Percentiles rank a stretch among this genome's conserved stretches.
Evolutionary conservation across 192 early-diverging fungal species (phyloP).

Genomic region (Backusella mclennaniae): DNA sequence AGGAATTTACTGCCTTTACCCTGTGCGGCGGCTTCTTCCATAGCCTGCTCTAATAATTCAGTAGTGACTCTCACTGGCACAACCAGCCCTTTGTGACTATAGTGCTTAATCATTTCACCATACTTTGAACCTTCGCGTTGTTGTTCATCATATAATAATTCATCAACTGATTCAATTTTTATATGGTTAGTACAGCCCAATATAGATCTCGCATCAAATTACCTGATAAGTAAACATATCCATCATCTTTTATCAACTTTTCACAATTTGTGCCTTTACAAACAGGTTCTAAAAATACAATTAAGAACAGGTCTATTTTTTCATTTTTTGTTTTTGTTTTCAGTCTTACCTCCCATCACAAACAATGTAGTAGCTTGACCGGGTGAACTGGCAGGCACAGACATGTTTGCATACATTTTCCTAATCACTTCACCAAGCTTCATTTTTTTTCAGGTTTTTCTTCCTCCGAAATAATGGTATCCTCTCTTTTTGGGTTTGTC

Average conservation of each 20-base stretch:
- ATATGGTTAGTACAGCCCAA: neutral
- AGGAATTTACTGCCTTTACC: constrained; percentile 66
- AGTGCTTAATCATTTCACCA: constrained; percentile 88
- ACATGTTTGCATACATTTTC: neutral
- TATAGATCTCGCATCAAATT: neutral
- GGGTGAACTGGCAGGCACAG: constrained; percentile 23
- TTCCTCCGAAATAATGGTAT: neutral
- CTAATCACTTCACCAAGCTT: neutral
- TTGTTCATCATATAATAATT: constrained; percentile 93
- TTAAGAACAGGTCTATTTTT: neutral
- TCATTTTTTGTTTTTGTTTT: neutral
- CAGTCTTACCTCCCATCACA: constrained; percentile 24
- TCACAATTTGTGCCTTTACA: constrained; percentile 98
- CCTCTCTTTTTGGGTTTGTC: constrained; percentile 27
- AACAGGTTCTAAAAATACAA: constrained; percentile 49
- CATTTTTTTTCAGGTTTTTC: neutral
- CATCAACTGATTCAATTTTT: constrained; percentile 65
- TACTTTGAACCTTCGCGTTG: constrained; percentile 76
- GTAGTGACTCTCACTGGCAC: constrained; percentile 97
- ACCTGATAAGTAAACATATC: constrained; percentile 93
- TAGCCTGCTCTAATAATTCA: constrained; percentile 84
- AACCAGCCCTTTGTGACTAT: constrained; percentile 91
- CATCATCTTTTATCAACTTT: constrained; percentile 85
- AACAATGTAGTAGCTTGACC: constrained; percentile 36
- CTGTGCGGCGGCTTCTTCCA: constrained; percentile 64